Percentiles rank a stretch among this genome's conserved stretches.
phyloP scores from a whole-genome alignment of 2,329 filamentous ascomycete species.

The Diplocarpon mali region DNA sequence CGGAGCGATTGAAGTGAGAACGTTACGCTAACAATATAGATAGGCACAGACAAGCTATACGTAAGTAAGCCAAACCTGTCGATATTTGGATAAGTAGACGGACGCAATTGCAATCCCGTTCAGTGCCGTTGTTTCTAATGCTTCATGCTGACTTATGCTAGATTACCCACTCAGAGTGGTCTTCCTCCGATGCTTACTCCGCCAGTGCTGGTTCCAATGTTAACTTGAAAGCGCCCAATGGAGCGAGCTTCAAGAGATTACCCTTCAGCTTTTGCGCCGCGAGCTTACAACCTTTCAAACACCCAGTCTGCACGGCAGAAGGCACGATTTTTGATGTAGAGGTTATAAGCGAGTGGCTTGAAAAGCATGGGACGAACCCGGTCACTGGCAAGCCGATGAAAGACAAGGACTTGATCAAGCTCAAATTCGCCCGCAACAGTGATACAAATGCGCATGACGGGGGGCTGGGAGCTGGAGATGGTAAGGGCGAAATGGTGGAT shows the following conservation, averaged over 20 bases:
- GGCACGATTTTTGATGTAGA: constrained; percentile 94
- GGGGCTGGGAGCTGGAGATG: constrained; percentile 39
- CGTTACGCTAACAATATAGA: not conserved
- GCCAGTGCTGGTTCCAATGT: constrained; percentile 65
- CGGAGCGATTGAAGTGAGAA: not conserved
- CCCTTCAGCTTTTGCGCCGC: constrained; percentile 98
- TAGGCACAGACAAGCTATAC: constrained; percentile 42
- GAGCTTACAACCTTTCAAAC: constrained; percentile 86
- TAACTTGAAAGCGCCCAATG: constrained; percentile 43
- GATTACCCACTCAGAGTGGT: constrained; percentile 98
- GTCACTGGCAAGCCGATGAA: constrained; percentile 71
- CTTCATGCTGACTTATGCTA: constrained; percentile 26
- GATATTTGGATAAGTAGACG: not conserved
- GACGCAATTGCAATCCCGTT: not conserved
- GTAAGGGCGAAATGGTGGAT: constrained; percentile 74
- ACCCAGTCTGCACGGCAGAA: constrained; percentile 80
- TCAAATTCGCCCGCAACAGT: constrained; percentile 87
- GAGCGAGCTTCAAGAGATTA: constrained; percentile 69
- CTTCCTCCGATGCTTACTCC: constrained; percentile 77
- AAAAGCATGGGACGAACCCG: constrained; percentile 87
- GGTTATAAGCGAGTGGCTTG: constrained; percentile 87
- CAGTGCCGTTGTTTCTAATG: not conserved
- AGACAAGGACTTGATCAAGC: constrained; percentile 73
- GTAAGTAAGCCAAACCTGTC: constrained; percentile 1
- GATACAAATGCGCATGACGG: constrained; percentile 43